A percentile compares a stretch with the other conserved stretches of the same genome.
Conservation (phyloP, 1,284 basidiomycete genomes). For the Pholiota adiposa region DNA sequence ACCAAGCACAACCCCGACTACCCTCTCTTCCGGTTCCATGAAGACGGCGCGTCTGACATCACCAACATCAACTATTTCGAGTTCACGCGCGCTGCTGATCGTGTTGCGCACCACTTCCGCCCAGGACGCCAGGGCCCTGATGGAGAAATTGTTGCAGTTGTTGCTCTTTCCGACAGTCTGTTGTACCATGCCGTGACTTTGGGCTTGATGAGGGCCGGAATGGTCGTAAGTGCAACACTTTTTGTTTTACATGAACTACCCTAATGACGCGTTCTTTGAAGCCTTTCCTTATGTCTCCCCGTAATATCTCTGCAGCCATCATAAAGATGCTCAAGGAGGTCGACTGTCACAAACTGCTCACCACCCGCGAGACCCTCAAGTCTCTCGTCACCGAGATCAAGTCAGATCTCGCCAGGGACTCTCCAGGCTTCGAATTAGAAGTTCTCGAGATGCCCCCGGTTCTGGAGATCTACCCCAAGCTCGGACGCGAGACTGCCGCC, state of each 20-base stretch:
- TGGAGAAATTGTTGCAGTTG: slow-evolving; percentile 34
- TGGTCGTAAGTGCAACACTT: slow-evolving; percentile 24
- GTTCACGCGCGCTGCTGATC: slow-evolving; percentile 35
- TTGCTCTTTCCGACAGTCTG: slow-evolving; percentile 37
- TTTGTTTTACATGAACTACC: not conserved
- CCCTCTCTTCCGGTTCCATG: slow-evolving; percentile 28
- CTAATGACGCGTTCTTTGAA: slow-evolving; percentile 1
- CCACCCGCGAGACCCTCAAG: slow-evolving; percentile 28
- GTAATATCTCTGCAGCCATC: slow-evolving; percentile 34
- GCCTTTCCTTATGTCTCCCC: slow-evolving; percentile 28
- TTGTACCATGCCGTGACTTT: slow-evolving; percentile 37
- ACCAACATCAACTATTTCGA: slow-evolving; percentile 32
- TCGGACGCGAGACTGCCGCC: slow-evolving; percentile 27
- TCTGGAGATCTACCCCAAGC: slow-evolving; percentile 30
- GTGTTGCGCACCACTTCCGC: slow-evolving; percentile 34
- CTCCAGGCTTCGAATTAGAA: slow-evolving; percentile 20
- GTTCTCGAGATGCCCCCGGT: slow-evolving; percentile 33
- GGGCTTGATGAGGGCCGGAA: slow-evolving; percentile 37
- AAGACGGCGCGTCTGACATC: slow-evolving; percentile 19
- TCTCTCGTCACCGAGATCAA: slow-evolving; percentile 26
- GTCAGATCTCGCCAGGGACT: slow-evolving; percentile 17
- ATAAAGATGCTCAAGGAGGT: slow-evolving; percentile 31
- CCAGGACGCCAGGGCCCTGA: slow-evolving; percentile 28
- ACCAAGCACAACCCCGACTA: slow-evolving; percentile 33
- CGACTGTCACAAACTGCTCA: slow-evolving; percentile 31